These are phyloP conservation scores for Sarocladiaceae sp. DNA, from an alignment of 2,329 filamentous ascomycete genomes.

Conservation along the genomic window DNA sequence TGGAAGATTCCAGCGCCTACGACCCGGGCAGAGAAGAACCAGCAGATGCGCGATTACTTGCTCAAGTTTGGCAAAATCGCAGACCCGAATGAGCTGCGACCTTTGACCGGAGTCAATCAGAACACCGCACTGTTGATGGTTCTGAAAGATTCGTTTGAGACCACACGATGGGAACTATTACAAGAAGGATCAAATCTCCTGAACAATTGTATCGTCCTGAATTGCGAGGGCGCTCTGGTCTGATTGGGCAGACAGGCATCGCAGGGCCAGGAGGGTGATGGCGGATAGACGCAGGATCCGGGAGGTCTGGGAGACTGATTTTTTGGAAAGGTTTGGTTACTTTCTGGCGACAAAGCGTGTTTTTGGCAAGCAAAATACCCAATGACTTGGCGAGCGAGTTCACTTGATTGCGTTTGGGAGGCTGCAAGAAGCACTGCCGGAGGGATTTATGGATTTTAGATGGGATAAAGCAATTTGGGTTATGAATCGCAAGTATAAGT, in stretches of 20 bases:
- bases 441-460: too few relatives aligned
- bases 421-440: too few relatives aligned
- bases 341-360: not conserved
- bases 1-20: constrained; percentile 45
- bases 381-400: not conserved
- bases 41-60: constrained; percentile 78
- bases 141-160: constrained; percentile 74
- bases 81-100: constrained; percentile 73
- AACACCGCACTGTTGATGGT: constrained; percentile 80
- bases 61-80: constrained; percentile 65
- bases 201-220: constrained; percentile 67
- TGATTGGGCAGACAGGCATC: constrained; percentile 14
- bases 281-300: not conserved
- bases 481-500: too few relatives aligned
- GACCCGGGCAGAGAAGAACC: constrained; percentile 61
- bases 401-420: not conserved
- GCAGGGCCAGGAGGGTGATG: too few relatives aligned
- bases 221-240: constrained; percentile 24
- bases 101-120: constrained; percentile 71
- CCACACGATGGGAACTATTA: constrained; percentile 86
- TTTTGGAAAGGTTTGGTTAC: not conserved
- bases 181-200: constrained; percentile 81
- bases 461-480: too few relatives aligned
- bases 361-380: constrained; percentile 9
- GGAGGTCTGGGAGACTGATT: not conserved